Conservation (phyloP, 306 rosid species). For the Mimosa pudica region DNA sequence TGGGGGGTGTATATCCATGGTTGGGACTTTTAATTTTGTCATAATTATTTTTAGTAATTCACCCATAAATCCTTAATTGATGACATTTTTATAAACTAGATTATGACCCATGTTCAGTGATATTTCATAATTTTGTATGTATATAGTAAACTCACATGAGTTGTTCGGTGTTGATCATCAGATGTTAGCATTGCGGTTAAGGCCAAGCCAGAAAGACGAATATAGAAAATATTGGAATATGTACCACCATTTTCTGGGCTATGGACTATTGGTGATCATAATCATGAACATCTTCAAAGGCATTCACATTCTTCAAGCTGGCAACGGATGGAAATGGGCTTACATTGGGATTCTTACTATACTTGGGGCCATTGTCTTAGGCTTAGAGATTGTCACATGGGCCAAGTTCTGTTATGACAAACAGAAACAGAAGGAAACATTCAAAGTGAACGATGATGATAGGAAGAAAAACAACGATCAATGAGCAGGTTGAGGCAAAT, state of each 20-base stretch:
- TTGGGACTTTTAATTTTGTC: neutral
- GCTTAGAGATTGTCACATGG: constrained; percentile 66
- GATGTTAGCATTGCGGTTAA: constrained; percentile 70
- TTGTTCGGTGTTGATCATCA: constrained; percentile 27
- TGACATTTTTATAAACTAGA: too few species aligned
- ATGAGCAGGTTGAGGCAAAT: neutral
- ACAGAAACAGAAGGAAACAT: neutral
- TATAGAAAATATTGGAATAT: constrained; percentile 80
- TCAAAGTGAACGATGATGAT: neutral
- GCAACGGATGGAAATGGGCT: constrained; percentile 50
- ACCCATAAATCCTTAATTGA: neutral
- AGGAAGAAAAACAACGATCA: neutral
- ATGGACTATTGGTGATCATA: constrained; percentile 52
- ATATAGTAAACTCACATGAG: neutral
- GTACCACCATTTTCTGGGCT: constrained; percentile 92
- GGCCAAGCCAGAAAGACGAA: constrained; percentile 44
- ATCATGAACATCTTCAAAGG: constrained; percentile 71
- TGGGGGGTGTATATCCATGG: neutral
- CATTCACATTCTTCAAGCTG: constrained; percentile 58
- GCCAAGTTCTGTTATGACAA: constrained; percentile 8
- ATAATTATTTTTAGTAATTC: neutral
- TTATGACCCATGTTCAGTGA: too few species aligned
- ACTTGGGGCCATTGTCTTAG: constrained; percentile 42
- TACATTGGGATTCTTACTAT: constrained; percentile 54
- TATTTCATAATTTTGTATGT: too few species aligned